Evolutionary conservation across 768 basidiomycete species (phyloP).

Genomic region (Mrakia blollopis): DNA sequence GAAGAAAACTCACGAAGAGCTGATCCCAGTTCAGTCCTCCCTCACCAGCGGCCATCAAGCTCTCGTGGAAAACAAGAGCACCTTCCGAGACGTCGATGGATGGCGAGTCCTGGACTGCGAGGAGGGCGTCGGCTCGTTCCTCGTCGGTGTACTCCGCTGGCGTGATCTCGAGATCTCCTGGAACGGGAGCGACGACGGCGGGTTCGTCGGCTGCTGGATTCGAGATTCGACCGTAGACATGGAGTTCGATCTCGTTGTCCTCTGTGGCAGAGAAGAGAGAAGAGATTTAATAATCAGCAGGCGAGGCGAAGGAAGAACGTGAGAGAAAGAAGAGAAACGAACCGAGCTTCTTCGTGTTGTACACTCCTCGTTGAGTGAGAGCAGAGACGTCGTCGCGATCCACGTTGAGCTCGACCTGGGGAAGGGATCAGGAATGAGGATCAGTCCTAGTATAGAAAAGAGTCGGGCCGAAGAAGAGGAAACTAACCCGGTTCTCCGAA

Average conservation of each 20-base stretch:
- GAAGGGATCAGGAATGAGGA: too few relatives aligned
- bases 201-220: background rate
- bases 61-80: background rate
- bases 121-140: slow-evolving; percentile 2
- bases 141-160: background rate
- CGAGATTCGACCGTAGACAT: slow-evolving; percentile 22
- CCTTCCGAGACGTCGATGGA: slow-evolving; percentile 12
- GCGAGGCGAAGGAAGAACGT: too few relatives aligned
- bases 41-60: background rate
- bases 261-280: background rate
- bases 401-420: slow-evolving; percentile 25
- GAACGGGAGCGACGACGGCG: background rate
- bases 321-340: background rate
- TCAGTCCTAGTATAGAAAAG: too few relatives aligned
- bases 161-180: background rate
- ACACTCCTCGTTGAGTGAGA: background rate
- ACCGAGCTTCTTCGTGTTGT: slow-evolving; percentile 31
- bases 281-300: background rate
- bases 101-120: background rate
- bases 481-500: slow-evolving; percentile 13
- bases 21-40: slow-evolving; percentile 8
- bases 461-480: too few relatives aligned
- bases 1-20: background rate
- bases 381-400: slow-evolving; percentile 5
- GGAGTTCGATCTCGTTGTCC: slow-evolving; percentile 24